phyloP scores from a whole-genome alignment of 805 yeast species.

The Wickerhamiella allomyrinae region DNA sequence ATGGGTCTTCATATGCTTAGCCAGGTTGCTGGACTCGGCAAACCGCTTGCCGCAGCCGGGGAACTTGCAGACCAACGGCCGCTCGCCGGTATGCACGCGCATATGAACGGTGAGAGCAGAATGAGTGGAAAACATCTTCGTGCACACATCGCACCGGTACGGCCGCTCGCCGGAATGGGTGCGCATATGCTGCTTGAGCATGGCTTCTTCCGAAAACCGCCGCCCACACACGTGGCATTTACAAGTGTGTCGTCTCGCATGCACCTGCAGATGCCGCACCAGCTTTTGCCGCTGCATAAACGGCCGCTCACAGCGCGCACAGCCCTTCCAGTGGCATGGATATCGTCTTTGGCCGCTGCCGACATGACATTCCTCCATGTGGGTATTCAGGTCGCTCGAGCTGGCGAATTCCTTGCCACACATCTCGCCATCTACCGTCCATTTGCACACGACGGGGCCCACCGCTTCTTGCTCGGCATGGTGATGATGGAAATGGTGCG shows the following conservation, averaged over 20 bases:
- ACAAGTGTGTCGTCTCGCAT: constrained; percentile 73
- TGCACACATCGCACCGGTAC: constrained; percentile 56
- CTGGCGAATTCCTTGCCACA: constrained; percentile 41
- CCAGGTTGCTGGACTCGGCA: constrained; percentile 77
- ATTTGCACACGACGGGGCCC: constrained; percentile 20
- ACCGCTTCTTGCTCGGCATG: neutral
- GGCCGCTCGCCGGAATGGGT: constrained; percentile 89
- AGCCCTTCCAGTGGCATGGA: constrained; percentile 64
- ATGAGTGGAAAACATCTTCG: constrained; percentile 66
- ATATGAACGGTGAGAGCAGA: constrained; percentile 72
- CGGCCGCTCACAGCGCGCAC: constrained; percentile 44
- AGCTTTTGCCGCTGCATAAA: constrained; percentile 79
- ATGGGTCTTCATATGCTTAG: constrained; percentile 79
- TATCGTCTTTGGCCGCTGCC: constrained; percentile 60
- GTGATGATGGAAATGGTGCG: neutral
- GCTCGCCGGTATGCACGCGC: constrained; percentile 81
- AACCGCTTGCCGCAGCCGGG: constrained; percentile 75
- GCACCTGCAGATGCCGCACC: constrained; percentile 73
- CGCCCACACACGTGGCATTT: constrained; percentile 56
- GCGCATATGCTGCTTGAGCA: constrained; percentile 67
- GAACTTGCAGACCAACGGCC: constrained; percentile 65
- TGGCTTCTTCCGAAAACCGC: constrained; percentile 60
- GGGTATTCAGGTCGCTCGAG: constrained; percentile 54
- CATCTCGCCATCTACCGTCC: constrained; percentile 28
- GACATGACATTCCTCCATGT: constrained; percentile 53